Conservation (phyloP, 768 basidiomycete species). For the Collybia mongolica region DNA sequence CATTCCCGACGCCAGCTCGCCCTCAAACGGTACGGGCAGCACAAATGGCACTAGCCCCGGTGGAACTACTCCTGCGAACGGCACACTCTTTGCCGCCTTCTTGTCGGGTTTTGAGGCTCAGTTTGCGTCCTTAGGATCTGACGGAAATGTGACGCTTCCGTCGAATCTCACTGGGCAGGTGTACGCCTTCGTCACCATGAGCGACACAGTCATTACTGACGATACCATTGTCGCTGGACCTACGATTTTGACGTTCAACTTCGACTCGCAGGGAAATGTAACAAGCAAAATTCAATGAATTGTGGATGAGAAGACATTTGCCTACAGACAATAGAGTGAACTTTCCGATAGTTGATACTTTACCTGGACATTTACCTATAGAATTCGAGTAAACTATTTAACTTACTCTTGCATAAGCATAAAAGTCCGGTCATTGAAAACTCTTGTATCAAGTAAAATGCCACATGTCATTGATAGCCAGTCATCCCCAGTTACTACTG, state of each 20-base stretch:
- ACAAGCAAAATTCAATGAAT: not conserved
- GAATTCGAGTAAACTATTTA: not conserved
- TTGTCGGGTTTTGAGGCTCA: slow-evolving; percentile 33
- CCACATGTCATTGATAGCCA: too few relatives aligned
- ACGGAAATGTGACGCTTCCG: slow-evolving; percentile 28
- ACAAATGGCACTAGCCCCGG: too few relatives aligned
- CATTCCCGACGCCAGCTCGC: not conserved
- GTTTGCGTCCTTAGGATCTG: slow-evolving; percentile 9
- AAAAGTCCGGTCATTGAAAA: too few relatives aligned
- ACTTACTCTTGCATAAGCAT: too few relatives aligned
- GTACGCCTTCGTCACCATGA: slow-evolving; percentile 46
- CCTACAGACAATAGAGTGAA: too few relatives aligned
- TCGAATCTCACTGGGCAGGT: slow-evolving; percentile 38
- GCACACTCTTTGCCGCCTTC: slow-evolving; percentile 36
- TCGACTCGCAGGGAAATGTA: slow-evolving; percentile 4
- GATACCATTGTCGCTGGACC: slow-evolving; percentile 47
- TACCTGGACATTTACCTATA: too few relatives aligned
- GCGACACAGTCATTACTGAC: slow-evolving; percentile 26
- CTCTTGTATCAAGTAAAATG: too few relatives aligned
- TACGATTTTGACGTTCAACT: slow-evolving; percentile 28
- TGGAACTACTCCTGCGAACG: not conserved
- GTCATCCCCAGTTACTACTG: too few relatives aligned
- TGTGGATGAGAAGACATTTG: too few relatives aligned
- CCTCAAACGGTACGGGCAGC: too few relatives aligned
- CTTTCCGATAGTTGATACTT: too few relatives aligned